Base-by-base conservation (phyloP, 495 filamentous ascomycete genomes). In the Penicillium simplicissimum region DNA sequence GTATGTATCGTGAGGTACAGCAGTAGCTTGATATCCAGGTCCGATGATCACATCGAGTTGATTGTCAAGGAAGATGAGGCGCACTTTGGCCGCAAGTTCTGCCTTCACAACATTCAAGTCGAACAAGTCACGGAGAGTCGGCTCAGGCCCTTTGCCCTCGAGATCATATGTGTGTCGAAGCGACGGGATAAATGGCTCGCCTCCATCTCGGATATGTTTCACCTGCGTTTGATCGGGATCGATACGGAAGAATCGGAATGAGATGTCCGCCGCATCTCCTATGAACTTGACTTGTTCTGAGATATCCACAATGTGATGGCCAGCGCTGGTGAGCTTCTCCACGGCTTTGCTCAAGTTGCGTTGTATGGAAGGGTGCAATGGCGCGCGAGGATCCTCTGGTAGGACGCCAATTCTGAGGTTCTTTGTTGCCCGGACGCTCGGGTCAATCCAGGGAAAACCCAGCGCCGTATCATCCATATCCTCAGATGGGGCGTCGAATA, bases 311-410 rank as follows among this genome's bases (percentile, higher is more conserved):
- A 83, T 62, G 17, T 76, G 66, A 35, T 85, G 71, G 1, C 75
- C 78, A 11, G 72, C 64, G 28, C 51, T 61, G n/a, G 67, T 52
- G n/a, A 88, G 65, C 7, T 68, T 71, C 7, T 59, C 31, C 0
- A 73, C 66, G 0, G 82, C 77, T 35, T 74, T 68, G 11, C 74
- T 70, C 8, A 88, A 59, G 0, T 80, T 63, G 6, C 72, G 70
- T 4, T 65, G 60, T 19, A 88, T 75, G 4, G 78, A 79, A 0
- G 85, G 85, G 31, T 85, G 76, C 7, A 84, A 76, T 8, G 74
- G 71, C n/a, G 74, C 70, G 19, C 77, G 33, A 0, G 79, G 78
- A 58, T 87, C 83, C 54, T 75, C 78, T 8, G 73, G 69, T 3
- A 85, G 68, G 4, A 87, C 63, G 2, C 85, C 85, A 28, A 87